A percentile compares a stretch with the other conserved stretches of the same genome.
Evolutionary conservation across 345 rosid species (phyloP).

Genomic region (Acer saccharum): DNA sequence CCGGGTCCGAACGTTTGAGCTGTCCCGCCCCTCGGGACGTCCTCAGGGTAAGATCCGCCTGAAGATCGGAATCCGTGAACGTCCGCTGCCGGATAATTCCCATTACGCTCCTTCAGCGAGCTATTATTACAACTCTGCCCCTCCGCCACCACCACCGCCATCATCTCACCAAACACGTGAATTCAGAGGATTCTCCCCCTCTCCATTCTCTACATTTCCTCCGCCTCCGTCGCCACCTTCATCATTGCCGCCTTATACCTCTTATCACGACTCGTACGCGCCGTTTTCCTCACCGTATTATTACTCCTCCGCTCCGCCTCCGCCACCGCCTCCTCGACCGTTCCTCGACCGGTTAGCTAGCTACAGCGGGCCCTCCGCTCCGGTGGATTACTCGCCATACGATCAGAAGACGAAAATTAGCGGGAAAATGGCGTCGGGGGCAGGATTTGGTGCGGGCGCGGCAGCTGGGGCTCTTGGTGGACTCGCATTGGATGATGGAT

Average conservation of each 20-base stretch:
- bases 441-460: slow-evolving; percentile 42
- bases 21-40: slow-evolving; percentile 59
- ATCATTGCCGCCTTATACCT: slow-evolving; percentile 24
- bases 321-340: slow-evolving; percentile 22
- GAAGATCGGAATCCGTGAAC: slow-evolving; percentile 47
- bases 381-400: slow-evolving; percentile 45
- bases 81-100: slow-evolving; percentile 37
- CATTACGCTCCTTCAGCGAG: slow-evolving; percentile 19
- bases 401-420: slow-evolving; percentile 39
- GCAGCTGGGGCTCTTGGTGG: slow-evolving; percentile 40
- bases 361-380: slow-evolving; percentile 50
- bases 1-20: slow-evolving; percentile 34
- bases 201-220: slow-evolving; percentile 24
- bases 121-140: slow-evolving; percentile 22
- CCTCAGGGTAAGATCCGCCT: slow-evolving; percentile 60
- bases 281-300: slow-evolving; percentile 21
- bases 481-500: slow-evolving; percentile 37
- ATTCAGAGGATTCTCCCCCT: slow-evolving; percentile 19
- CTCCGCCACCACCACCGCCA: slow-evolving; percentile 14
- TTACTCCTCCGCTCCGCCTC: slow-evolving; percentile 25
- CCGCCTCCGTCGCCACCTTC: slow-evolving; percentile 32
- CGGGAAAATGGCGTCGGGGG: slow-evolving; percentile 30
- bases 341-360: slow-evolving; percentile 23
- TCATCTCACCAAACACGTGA: background rate
- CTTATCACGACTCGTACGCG: slow-evolving; percentile 29